Evolutionary conservation across 2,329 filamentous ascomycete species (phyloP), one percentile per base, ranked within the genome.

Genomic region (Tolypocladium endophyticum): DNA sequence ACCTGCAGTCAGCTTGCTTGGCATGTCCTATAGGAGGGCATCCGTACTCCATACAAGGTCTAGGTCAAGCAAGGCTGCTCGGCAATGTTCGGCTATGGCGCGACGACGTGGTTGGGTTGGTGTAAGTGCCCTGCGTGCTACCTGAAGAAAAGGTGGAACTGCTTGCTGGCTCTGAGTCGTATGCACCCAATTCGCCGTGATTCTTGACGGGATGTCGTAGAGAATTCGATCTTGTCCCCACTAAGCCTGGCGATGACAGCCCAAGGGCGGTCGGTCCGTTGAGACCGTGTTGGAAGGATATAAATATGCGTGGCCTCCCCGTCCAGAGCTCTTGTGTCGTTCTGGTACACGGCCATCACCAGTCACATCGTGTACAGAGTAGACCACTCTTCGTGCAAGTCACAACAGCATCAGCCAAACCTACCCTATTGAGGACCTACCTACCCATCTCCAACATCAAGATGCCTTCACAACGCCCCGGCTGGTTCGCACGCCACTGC

Each of bases 401-500:
- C 12, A 25, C 23, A 7, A 7, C 38, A 39, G 0, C 47, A 25
- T 55, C 53, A 59, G 20, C 25, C 28, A 14, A 6, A 3, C 47
- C 47, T n/a, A 2, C 28, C 28, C 8, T 3, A 53, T 33, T 20
- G 7, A 18, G 7, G 18, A 50, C 47, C 28, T 11, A 18, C 20
- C 18, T n/a, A 33, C 47, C 28, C 11, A 53, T 30, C 7, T 53
- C 50, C 30, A 53, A 23, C 30, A 23, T 1, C 30, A 23, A 7
- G 55, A 72, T 73, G 71, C 64, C 71, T 61, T 73, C 71, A 39
- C 61, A 65, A 57, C 66, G 63, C 54, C 70, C 69, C 56, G 69
- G 66, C 63, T 76, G 74, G 74, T 75, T 75, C 61, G 70, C 72
- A 56, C 73, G 73, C 62, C 74, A 76, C 69, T 75, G 72, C 62